These are phyloP conservation scores for Lotus japonicus DNA, from an alignment of 306 rosid species.

Conservation along the genomic window DNA sequence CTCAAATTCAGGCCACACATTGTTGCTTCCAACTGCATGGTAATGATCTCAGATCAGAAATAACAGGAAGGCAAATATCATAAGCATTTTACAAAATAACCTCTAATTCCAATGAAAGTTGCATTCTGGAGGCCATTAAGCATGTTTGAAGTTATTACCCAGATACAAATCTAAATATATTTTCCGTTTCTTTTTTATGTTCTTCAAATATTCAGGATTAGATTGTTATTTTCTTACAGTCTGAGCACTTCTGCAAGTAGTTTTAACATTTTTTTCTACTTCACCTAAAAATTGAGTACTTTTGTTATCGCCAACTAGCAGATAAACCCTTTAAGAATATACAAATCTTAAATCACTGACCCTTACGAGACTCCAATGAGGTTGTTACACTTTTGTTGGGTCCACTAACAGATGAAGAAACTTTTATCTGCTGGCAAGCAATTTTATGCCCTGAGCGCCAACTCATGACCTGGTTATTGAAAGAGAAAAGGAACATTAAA, in stretches of 20 bases:
- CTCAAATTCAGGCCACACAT: slow-evolving; percentile 63
- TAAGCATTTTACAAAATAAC: neutral
- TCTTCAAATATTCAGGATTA: too few species aligned
- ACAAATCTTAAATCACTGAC: slow-evolving; percentile 30
- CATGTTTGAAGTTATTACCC: neutral
- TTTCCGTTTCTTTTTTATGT: neutral
- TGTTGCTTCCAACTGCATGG: slow-evolving; percentile 38
- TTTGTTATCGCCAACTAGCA: neutral
- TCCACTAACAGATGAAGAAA: slow-evolving; percentile 34
- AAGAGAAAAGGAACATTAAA: neutral
- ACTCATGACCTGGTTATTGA: slow-evolving; percentile 43
- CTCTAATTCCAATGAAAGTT: neutral
- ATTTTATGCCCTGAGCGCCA: slow-evolving; percentile 63
- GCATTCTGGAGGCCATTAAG: neutral
- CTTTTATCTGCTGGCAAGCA: slow-evolving; percentile 50
- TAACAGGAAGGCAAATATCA: neutral
- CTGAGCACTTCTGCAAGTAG: neutral
- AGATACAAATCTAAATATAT: neutral
- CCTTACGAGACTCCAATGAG: slow-evolving; percentile 31
- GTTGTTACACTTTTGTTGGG: slow-evolving; percentile 8
- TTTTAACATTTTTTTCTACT: neutral
- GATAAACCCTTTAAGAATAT: neutral
- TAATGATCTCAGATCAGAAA: neutral
- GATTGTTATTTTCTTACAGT: too few species aligned
- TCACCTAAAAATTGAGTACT: neutral